Conservation (phyloP, 2,329 filamentous ascomycete species). For the Neospermospora avenae region DNA sequence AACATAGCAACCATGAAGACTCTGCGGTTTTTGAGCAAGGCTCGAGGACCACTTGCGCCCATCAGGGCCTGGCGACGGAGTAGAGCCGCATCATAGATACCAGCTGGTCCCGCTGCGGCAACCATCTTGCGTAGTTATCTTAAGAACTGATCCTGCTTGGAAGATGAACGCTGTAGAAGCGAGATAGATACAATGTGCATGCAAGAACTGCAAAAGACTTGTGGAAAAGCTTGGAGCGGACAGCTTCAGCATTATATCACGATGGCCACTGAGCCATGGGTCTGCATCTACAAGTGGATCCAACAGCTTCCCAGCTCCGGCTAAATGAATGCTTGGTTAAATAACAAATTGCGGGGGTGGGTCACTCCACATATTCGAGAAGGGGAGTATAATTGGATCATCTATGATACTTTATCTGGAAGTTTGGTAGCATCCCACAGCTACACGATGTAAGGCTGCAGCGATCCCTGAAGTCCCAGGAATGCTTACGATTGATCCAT, state of each 20-base stretch:
- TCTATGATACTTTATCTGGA: background rate
- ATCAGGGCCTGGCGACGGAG: slow-evolving; percentile 51
- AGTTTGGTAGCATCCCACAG: background rate
- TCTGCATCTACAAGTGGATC: slow-evolving; percentile 4
- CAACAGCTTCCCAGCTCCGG: slow-evolving; percentile 19
- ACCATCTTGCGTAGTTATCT: slow-evolving; percentile 22
- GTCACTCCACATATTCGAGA: background rate
- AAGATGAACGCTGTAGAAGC: background rate
- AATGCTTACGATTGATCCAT: background rate
- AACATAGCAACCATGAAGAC: slow-evolving; percentile 60
- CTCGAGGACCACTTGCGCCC: slow-evolving; percentile 49
- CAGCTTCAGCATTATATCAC: slow-evolving; percentile 6
- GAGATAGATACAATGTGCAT: background rate
- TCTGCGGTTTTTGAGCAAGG: slow-evolving; percentile 56
- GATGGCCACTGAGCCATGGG: background rate
- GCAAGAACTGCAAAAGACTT: background rate
- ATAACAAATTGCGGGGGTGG: background rate
- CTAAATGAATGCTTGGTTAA: slow-evolving; percentile 21
- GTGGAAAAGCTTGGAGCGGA: slow-evolving; percentile 12
- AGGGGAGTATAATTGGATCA: background rate
- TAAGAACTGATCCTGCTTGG: background rate
- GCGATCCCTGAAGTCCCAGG: background rate
- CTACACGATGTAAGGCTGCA: background rate
- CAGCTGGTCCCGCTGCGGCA: slow-evolving; percentile 32
- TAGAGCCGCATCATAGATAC: slow-evolving; percentile 50